Base-by-base conservation (phyloP, 2,329 filamentous ascomycete species). In the Xylaria sp. region DNA sequence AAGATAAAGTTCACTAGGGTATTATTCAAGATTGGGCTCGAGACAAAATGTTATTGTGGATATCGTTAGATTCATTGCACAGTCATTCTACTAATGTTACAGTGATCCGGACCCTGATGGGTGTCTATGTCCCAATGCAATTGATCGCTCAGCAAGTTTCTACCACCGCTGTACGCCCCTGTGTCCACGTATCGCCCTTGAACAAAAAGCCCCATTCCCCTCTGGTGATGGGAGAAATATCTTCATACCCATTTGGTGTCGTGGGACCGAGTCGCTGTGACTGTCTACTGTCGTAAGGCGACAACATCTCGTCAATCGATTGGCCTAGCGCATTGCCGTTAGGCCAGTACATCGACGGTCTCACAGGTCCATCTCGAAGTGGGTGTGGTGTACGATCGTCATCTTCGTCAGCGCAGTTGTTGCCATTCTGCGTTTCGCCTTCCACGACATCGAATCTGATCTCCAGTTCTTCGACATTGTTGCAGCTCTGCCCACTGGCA, bases 181-280 rank as follows among this genome's bases (percentile, higher is more conserved):
- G 79, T 54, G 79, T 81, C 70, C 83, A 83, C 31, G 79, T 81
- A 34, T 83, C 81, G 2, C 85, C 84, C 50, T 83, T 81, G 80
- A 89, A 87, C 72, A 91, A 77, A 74, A 88, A 88, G 0, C 87
- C 86, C 89, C 89, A 91, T 78, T 90, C 89, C 5, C 87, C 87
- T 50, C 86, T 82, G 9, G 89, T 90, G 28, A 87, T 84, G 6
- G 89, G 89, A 59, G 87, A 89, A 65, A 90, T 87, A 74, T 91
- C 89, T 23, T 89, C 88, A 71, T 87, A 88, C 8, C 81, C 84
- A 71, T 89, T 88, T 1, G 88, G 88, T 66, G 88, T 90, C 79
- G 81, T 77, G 0, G 88, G 85, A 0, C 86, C 87, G 23, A 84
- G 71, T 57, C 67, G 76, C 64, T 77, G 75, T 59, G 71, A 67